A percentile compares a stretch with the other conserved stretches of the same genome.
phyloP scores from a whole-genome alignment of 306 rosid species.

The Sesbania bispinosa region DNA sequence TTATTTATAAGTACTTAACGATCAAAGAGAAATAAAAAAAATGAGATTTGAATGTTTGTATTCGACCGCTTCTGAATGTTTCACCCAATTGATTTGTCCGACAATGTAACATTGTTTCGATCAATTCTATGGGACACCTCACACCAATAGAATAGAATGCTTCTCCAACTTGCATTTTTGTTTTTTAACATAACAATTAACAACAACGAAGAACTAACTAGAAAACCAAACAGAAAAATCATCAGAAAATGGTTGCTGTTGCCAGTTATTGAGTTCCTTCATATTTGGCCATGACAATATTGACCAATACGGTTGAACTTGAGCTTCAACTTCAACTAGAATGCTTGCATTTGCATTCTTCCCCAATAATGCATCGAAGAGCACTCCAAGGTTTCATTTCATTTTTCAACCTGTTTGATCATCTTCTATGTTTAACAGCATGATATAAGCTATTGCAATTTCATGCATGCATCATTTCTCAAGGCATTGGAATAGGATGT shows the following conservation, averaged over 20 bases:
- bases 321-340: neutral
- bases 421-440: neutral
- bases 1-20: neutral
- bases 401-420: neutral
- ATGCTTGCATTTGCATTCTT: constrained; percentile 3
- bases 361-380: constrained; percentile 44
- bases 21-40: neutral
- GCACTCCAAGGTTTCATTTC: constrained; percentile 43
- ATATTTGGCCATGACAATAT: constrained; percentile 16
- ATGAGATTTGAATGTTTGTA: neutral
- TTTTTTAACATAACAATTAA: neutral
- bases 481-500: neutral
- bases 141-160: neutral
- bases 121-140: constrained; percentile 24
- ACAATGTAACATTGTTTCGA: constrained; percentile 31
- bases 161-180: constrained; percentile 1
- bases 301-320: neutral
- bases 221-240: neutral
- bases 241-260: constrained; percentile 10
- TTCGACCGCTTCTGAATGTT: constrained; percentile 24
- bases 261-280: constrained; percentile 31
- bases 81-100: constrained; percentile 16
- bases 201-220: neutral
- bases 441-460: neutral
- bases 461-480: neutral